These are phyloP conservation scores for Globisporangium paroecandrum DNA, from an alignment of 352 stramenopile species.

Conservation along the genomic window DNA sequence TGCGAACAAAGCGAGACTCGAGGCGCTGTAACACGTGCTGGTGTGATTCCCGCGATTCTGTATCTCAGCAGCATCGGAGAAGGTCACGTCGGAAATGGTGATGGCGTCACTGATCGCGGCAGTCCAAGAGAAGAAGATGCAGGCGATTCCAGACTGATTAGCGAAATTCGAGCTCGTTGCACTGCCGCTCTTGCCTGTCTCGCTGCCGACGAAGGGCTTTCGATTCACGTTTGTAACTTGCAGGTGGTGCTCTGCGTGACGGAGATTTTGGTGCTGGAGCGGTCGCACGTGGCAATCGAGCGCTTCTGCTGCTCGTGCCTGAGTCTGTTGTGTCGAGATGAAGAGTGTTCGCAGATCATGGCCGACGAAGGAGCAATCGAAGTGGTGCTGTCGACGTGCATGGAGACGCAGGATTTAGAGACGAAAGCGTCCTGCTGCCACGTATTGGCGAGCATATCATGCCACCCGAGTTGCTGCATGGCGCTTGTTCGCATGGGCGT, in stretches of 20 bases:
- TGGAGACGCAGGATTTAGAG: slow-evolving; percentile 55
- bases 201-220: slow-evolving; percentile 38
- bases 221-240: slow-evolving; percentile 36
- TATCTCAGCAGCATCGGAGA: slow-evolving; percentile 31
- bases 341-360: slow-evolving; percentile 55
- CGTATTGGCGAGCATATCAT: slow-evolving; percentile 68
- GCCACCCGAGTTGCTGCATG: slow-evolving; percentile 57
- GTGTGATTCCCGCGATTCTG: slow-evolving; percentile 58
- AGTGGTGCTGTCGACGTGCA: slow-evolving; percentile 56
- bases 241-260: slow-evolving; percentile 59
- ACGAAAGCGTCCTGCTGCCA: slow-evolving; percentile 76
- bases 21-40: slow-evolving; percentile 39
- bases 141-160: slow-evolving; percentile 19
- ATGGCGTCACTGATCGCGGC: background rate
- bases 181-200: slow-evolving; percentile 62
- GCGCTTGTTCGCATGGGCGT: slow-evolving; percentile 49
- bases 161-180: slow-evolving; percentile 58
- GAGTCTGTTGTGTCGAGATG: slow-evolving; percentile 68
- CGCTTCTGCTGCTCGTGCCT: slow-evolving; percentile 69
- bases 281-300: slow-evolving; percentile 53
- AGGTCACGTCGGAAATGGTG: slow-evolving; percentile 6
- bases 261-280: slow-evolving; percentile 44
- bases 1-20: slow-evolving; percentile 55
- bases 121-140: slow-evolving; percentile 4
- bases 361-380: slow-evolving; percentile 44